Evolutionary conservation across 352 stramenopile species (phyloP), one percentile per base, ranked within the genome.

Genomic region (Pythium grandisporangium): DNA sequence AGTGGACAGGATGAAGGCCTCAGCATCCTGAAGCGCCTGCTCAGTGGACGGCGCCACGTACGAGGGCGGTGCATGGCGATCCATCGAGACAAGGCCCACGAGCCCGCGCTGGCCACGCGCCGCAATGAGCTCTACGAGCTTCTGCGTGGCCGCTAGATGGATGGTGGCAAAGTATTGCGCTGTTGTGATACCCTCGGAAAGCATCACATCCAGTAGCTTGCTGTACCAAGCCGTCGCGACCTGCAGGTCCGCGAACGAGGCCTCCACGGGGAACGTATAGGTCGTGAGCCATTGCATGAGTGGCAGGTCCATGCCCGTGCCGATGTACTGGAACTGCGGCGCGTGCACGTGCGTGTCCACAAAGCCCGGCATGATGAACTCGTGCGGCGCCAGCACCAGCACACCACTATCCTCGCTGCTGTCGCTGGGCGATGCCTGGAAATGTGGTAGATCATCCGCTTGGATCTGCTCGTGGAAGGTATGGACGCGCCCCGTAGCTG

Each of bases 81-180:
- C 89, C 89, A 97, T 97, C 36, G 65, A 89, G 32, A 97, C 88
- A 36, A 96, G 84, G 0, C 87, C 87, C 7, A 96, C 66, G 21
- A 91, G 70, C 1, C 61, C 88, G 11, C 88, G 68, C 61, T 96
- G 85, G 19, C 85, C 85, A 8, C 58, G 50, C 20, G 41, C 39
- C 26, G 67, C 48, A 19, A 82, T 49, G 11, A 95, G 34, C 47
- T 96, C 81, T 4, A 73, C 83, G 22, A 97, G 51, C 3, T 59
- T 35, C 63, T 95, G 73, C 19, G 70, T 90, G 8, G 82, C 51
- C 5, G 81, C 42, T 2, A 94, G 30, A 63, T 96, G 82, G 38
- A 95, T 72, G 16, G 81, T 96, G 5, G 60, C 84, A 62, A 95
- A 97, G 62, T 96, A 96, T 39, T 88, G 73, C 3, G 68, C 83